Conservation (phyloP, 495 filamentous ascomycete genomes). For the Aspergillus avenaceus region DNA sequence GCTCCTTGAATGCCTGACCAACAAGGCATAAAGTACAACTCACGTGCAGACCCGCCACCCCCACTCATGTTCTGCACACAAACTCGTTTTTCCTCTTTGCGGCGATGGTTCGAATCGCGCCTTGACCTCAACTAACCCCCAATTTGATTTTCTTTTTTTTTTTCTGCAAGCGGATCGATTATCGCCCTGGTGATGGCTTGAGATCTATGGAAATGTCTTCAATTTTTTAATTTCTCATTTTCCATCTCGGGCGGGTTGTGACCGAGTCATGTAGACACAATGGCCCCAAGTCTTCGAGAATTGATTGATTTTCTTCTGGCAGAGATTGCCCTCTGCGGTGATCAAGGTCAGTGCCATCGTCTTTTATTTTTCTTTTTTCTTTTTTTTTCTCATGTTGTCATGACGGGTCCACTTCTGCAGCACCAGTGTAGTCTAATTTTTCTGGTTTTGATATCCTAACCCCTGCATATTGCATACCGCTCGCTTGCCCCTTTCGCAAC, state of each 20-base stretch:
- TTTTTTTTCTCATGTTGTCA: constrained; percentile 1
- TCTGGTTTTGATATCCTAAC: constrained; percentile 6
- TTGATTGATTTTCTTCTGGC: constrained; percentile 67
- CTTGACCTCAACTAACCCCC: constrained; percentile 15
- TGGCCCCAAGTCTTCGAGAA: constrained; percentile 64
- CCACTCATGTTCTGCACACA: not conserved
- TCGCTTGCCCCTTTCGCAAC: not conserved
- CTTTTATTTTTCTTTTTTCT: constrained; percentile 17
- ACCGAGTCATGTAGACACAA: constrained; percentile 29
- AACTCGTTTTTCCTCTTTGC: constrained; percentile 14
- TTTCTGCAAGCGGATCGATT: not conserved
- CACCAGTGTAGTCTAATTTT: not conserved
- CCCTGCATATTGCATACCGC: constrained; percentile 5
- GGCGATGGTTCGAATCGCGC: constrained; percentile 37
- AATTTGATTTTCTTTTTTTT: constrained; percentile 14
- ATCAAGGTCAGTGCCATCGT: constrained; percentile 56
- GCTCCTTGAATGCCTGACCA: not conserved
- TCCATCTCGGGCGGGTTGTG: not conserved
- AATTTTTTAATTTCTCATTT: not conserved
- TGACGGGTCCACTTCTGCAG: not conserved
- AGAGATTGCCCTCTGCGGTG: constrained; percentile 67
- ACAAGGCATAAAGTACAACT: not conserved
- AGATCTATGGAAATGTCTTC: not conserved
- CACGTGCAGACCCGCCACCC: constrained; percentile 13
- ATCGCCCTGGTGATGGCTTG: constrained; percentile 8